These are phyloP conservation scores for Zymoseptoria brevis DNA, from an alignment of 2,329 filamentous ascomycete genomes.

Conservation along the genomic window DNA sequence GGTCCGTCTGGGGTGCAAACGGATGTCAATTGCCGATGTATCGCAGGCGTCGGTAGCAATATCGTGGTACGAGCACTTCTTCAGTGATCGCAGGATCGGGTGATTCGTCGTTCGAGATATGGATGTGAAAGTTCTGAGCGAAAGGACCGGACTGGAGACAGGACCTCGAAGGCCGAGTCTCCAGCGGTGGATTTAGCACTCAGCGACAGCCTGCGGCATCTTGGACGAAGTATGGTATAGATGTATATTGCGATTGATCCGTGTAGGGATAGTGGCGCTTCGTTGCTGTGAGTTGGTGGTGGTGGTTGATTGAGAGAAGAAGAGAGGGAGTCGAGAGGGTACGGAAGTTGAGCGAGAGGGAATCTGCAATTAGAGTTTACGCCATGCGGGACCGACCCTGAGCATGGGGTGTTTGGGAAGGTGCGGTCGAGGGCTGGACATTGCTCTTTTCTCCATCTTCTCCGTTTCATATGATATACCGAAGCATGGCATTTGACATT, in stretches of 20 bases:
- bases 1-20: conserved; percentile 15
- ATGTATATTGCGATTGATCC: conserved; percentile 10
- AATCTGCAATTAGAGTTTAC: conserved; percentile 1
- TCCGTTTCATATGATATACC: neutral
- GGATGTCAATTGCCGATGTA: neutral
- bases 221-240: conserved; percentile 27
- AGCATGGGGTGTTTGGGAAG: neutral
- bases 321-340: conserved; percentile 4
- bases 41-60: neutral
- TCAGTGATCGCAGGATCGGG: neutral
- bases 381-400: conserved; percentile 2
- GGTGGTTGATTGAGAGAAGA: neutral
- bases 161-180: conserved; percentile 19
- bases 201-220: conserved; percentile 30
- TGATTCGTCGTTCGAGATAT: conserved; percentile 7
- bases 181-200: conserved; percentile 31
- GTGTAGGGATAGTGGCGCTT: conserved; percentile 12
- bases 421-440: neutral
- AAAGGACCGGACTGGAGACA: conserved; percentile 27
- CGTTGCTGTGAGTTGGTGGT: conserved; percentile 12
- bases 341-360: neutral
- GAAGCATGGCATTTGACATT: too few relatives aligned
- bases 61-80: neutral
- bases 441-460: neutral
- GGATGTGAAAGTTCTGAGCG: conserved; percentile 26